Evolutionary conservation across 495 filamentous ascomycete genomes (phyloP), one percentile per base, ranked within the genome.

Genomic region (Penicillium ochrochloron): DNA sequence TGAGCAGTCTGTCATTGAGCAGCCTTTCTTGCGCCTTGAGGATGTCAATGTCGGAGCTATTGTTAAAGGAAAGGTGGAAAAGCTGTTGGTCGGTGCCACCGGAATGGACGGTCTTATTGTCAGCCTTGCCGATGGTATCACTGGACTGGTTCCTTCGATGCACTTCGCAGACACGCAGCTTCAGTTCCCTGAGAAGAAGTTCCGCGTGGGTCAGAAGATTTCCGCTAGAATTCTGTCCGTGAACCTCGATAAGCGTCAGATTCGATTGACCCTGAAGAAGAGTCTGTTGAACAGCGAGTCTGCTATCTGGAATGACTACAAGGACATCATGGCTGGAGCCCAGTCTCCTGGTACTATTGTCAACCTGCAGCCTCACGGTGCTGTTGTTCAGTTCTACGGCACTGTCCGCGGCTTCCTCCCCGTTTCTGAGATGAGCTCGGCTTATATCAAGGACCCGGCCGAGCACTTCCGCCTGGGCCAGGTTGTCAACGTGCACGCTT

Each of bases 381-480:
- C 94, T 14, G 86, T 96, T 23, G 91, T 98, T 55, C 93, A 97
- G 68, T 99, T 97, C 80, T 98, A 94, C 70, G 92, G 93, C 25
- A 75, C 81, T 10, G 78, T 97, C 42, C 85, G 86, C 53, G 96
- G 88, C 12, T 98, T 94, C 77, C 84, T 99, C 60, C 94, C 95
- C 1, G 87, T 96, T 3, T 90, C 91, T 3, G 94, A 99, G 72
- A 98, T 99, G 96, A 97, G 94, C 73, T 96, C 97, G 71, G 91
- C 93, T 15, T 97, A 88, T 74, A 97, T 99, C 67, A 85, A 90
- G 68, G 90, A 97, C 70, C 92, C 94, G 8, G 86, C 83, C 48
- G 86, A 95, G 69, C 94, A 99, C 73, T 99, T 99, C 78, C 86
- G 89, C 35, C 77, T 86, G 9, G 95, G 96, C 2, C 95, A 99